These are phyloP conservation scores for Candida ulmi DNA, from an alignment of 805 yeast genomes.

Conservation along the genomic window DNA sequence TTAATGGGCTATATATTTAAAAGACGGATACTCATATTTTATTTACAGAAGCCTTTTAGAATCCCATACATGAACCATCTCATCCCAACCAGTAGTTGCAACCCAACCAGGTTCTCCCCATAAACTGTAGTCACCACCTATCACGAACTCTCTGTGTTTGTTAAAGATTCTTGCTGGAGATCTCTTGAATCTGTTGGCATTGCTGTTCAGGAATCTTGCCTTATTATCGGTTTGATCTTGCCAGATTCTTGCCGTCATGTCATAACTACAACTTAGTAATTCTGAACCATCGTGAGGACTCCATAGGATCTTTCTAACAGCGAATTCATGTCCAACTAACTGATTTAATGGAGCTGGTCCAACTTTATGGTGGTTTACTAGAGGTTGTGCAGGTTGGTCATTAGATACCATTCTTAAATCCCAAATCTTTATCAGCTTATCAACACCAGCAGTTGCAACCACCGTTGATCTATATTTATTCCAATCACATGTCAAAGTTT, in stretches of 20 bases:
- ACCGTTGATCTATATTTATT: slow-evolving; percentile 80
- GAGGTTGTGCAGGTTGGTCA: slow-evolving; percentile 23
- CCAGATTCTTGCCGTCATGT: slow-evolving; percentile 92
- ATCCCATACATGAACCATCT: slow-evolving; percentile 88
- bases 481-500: slow-evolving; percentile 79
- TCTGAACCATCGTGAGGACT: slow-evolving; percentile 78
- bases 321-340: slow-evolving; percentile 81
- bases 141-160: slow-evolving; percentile 80
- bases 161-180: slow-evolving; percentile 55
- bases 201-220: slow-evolving; percentile 37
- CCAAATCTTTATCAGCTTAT: slow-evolving; percentile 79
- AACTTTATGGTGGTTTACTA: slow-evolving; percentile 32
- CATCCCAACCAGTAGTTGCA: slow-evolving; percentile 95
- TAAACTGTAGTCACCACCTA: slow-evolving; percentile 90
- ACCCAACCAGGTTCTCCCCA: slow-evolving; percentile 98
- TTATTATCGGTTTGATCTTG: slow-evolving; percentile 58
- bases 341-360: slow-evolving; percentile 73
- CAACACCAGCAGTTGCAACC: slow-evolving; percentile 90
- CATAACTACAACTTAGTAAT: slow-evolving; percentile 76
- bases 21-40: too few relatives aligned
- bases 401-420: slow-evolving; percentile 67
- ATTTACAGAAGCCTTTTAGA: slow-evolving; percentile 37
- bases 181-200: slow-evolving; percentile 35
- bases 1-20: slow-evolving; percentile 14
- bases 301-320: slow-evolving; percentile 80